phyloP scores from a whole-genome alignment of 495 filamentous ascomycete species.

The Lindgomyces ingoldianus region DNA sequence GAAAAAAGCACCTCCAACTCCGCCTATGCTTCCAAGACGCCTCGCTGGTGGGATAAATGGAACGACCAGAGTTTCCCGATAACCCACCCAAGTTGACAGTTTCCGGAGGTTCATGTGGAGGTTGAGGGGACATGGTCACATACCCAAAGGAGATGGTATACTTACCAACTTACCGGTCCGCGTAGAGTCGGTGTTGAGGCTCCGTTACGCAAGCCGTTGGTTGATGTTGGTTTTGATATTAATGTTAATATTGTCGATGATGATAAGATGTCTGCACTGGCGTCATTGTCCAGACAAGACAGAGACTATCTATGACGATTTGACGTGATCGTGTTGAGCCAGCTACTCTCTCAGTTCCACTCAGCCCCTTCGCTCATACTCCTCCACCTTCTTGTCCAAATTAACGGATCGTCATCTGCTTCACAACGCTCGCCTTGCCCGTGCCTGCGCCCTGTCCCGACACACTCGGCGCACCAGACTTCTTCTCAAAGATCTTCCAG shows the following conservation, averaged over 20 bases:
- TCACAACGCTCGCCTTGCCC: constrained; percentile 72
- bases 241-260: constrained; percentile 7
- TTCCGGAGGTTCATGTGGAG: constrained; percentile 27
- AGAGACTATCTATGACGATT: neutral
- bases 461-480: constrained; percentile 66
- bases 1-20: neutral
- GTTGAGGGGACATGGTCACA: constrained; percentile 29
- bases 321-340: constrained; percentile 12
- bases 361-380: neutral
- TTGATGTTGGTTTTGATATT: neutral
- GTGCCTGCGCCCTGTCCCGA: constrained; percentile 59
- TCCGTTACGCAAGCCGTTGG: constrained; percentile 36
- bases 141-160: constrained; percentile 39
- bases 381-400: neutral
- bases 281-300: neutral
- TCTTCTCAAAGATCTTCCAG: constrained; percentile 99
- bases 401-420: constrained; percentile 97
- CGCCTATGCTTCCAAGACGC: neutral
- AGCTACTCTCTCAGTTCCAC: constrained; percentile 15
- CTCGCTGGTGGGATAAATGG: neutral
- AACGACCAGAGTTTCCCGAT: neutral
- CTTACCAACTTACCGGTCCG: constrained; percentile 41
- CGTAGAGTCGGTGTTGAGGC: constrained; percentile 33
- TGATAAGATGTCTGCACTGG: neutral
- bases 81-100: constrained; percentile 20